A percentile compares a stretch with the other conserved stretches of the same genome.
Evolutionary conservation across 2,329 filamentous ascomycete genomes (phyloP).

Genomic region (Cladosporium sp.): DNA sequence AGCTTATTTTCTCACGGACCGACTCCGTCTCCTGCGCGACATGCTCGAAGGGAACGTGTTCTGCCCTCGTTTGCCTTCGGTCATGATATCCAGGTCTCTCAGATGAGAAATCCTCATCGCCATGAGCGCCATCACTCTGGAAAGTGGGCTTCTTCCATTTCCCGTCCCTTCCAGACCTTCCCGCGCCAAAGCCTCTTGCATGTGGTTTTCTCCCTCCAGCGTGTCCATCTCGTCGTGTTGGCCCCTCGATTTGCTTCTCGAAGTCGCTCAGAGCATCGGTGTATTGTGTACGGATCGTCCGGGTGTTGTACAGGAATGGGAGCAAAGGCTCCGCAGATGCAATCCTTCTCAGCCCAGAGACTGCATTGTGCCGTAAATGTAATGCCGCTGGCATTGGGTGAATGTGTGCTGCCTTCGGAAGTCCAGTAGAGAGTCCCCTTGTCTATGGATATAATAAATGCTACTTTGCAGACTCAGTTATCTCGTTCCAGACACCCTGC

Average conservation of each 20-base stretch:
- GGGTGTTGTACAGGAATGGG: slow-evolving; percentile 11
- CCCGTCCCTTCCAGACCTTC: too few species aligned
- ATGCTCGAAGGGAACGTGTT: slow-evolving; percentile 10
- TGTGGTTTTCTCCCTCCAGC: background rate
- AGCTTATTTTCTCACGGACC: background rate
- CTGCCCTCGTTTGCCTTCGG: background rate
- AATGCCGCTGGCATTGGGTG: too few species aligned
- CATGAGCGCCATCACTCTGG: background rate
- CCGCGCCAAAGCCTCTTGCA: background rate
- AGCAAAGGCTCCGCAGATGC: slow-evolving; percentile 6
- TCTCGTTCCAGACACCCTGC: background rate
- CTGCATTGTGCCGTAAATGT: background rate
- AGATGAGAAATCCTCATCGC: background rate
- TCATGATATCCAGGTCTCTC: background rate
- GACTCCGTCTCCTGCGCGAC: slow-evolving; percentile 2
- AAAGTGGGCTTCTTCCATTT: background rate
- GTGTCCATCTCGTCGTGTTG: background rate
- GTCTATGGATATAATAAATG: too few species aligned
- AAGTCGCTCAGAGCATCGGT: slow-evolving; percentile 8
- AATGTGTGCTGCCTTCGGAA: too few species aligned
- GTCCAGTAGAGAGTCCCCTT: too few species aligned
- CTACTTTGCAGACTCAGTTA: too few species aligned
- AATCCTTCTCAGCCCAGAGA: background rate
- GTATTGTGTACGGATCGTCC: background rate
- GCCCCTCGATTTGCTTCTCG: background rate